These are phyloP conservation scores for Alternaria gansuensis DNA, from an alignment of 2,329 filamentous ascomycete species.

Conservation along the genomic window DNA sequence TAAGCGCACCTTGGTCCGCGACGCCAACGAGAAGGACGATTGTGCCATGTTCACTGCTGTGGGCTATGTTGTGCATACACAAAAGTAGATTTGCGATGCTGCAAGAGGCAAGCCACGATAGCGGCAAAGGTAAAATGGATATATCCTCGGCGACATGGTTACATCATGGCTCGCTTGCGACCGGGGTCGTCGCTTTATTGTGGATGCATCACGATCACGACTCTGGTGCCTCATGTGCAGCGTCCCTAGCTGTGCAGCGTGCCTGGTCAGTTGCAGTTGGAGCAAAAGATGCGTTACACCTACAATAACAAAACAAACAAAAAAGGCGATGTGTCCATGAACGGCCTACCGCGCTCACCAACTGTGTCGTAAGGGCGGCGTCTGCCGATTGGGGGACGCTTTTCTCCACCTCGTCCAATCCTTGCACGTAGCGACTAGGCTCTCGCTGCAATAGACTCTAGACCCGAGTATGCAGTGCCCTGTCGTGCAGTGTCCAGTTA, in stretches of 20 bases:
- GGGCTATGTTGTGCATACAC: constrained; percentile 23
- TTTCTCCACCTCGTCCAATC: constrained; percentile 1
- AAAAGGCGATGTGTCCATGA: neutral
- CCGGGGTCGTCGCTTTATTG: constrained; percentile 13
- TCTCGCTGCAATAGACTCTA: constrained; percentile 1
- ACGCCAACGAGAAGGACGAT: constrained; percentile 54
- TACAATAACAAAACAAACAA: constrained; percentile 29
- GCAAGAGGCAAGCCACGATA: constrained; percentile 33
- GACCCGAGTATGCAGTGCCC: constrained; percentile 3
- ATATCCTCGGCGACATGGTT: constrained; percentile 41
- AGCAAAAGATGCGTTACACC: constrained; percentile 24
- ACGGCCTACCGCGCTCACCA: constrained; percentile 1
- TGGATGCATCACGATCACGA: constrained; percentile 18
- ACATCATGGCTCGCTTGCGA: constrained; percentile 37
- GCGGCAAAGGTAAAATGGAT: constrained; percentile 31
- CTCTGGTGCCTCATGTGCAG: neutral
- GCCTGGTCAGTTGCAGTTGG: constrained; percentile 25
- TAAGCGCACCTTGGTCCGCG: constrained; percentile 51
- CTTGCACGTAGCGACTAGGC: constrained; percentile 13
- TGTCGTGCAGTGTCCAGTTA: constrained; percentile 7
- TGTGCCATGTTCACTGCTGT: constrained; percentile 43
- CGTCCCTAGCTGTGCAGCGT: constrained; percentile 23
- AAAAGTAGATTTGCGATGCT: constrained; percentile 39
- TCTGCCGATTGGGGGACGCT: constrained; percentile 26
- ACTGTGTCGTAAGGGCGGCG: constrained; percentile 12